These are phyloP conservation scores for Exserohilum turcica DNA, from an alignment of 2,329 filamentous ascomycete species.

Conservation along the genomic window DNA sequence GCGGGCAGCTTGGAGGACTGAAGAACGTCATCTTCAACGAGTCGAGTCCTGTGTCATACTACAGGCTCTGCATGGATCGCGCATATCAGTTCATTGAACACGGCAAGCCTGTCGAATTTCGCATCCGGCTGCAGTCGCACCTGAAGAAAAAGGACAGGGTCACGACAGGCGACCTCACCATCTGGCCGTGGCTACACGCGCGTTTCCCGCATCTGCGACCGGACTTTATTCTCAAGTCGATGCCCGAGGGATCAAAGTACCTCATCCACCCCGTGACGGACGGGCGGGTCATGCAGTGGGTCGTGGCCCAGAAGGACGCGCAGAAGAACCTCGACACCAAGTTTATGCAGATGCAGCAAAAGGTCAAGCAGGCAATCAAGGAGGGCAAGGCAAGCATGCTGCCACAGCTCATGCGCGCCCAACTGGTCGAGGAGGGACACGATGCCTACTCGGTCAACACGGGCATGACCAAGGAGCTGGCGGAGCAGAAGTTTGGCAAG, in stretches of 20 bases:
- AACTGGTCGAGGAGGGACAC: conserved; percentile 2
- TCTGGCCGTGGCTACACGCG: conserved; percentile 29
- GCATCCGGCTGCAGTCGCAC: conserved; percentile 13
- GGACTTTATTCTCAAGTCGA: conserved; percentile 37
- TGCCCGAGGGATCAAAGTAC: conserved; percentile 31
- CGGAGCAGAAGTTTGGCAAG: background rate
- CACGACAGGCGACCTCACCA: background rate
- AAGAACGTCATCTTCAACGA: conserved; percentile 27
- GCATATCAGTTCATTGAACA: conserved; percentile 31
- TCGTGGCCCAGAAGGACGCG: conserved; percentile 12
- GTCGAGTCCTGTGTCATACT: conserved; percentile 14
- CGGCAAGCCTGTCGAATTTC: conserved; percentile 32
- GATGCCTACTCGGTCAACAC: conserved; percentile 11
- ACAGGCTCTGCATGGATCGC: conserved; percentile 22
- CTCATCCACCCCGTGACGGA: conserved; percentile 31
- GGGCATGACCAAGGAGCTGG: conserved; percentile 8
- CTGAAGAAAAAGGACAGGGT: conserved; percentile 8
- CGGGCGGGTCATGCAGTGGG: conserved; percentile 31
- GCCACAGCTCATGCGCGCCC: conserved; percentile 14
- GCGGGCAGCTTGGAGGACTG: conserved; percentile 18
- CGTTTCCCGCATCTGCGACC: conserved; percentile 40
- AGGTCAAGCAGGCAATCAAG: conserved; percentile 14
- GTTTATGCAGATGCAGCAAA: conserved; percentile 20
- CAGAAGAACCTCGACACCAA: conserved; percentile 12
- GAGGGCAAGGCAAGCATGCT: conserved; percentile 16